Conservation (phyloP, 371 early-diverging fungal species). For the Mucor lusitanicus region DNA sequence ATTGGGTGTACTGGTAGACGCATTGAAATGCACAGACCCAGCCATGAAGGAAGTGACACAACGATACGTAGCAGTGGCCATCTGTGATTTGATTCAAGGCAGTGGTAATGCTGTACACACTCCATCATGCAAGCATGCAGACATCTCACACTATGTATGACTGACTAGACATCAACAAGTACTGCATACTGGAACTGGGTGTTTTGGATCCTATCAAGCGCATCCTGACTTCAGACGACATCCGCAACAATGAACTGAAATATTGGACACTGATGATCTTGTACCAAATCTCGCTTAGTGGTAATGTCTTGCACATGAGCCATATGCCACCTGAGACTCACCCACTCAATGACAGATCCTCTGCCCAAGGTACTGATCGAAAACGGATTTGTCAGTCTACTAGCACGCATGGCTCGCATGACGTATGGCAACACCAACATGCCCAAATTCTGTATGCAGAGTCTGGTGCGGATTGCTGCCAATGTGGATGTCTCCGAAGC, state of each 20-base stretch:
- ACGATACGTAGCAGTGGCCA: slow-evolving; percentile 69
- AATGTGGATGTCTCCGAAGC: slow-evolving; percentile 55
- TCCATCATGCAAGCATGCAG: not conserved
- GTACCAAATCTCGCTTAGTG: slow-evolving; percentile 71
- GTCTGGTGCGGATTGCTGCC: slow-evolving; percentile 75
- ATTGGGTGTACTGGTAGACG: slow-evolving; percentile 61
- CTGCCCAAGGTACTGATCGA: slow-evolving; percentile 63
- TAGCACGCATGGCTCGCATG: slow-evolving; percentile 70
- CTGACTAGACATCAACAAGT: slow-evolving; percentile 53
- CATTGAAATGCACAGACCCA: slow-evolving; percentile 52
- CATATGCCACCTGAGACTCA: not conserved
- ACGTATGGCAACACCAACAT: slow-evolving; percentile 83
- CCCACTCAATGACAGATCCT: slow-evolving; percentile 41
- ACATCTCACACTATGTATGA: not conserved
- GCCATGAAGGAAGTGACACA: slow-evolving; percentile 62
- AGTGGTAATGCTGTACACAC: slow-evolving; percentile 49
- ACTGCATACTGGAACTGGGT: slow-evolving; percentile 58
- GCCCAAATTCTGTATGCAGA: slow-evolving; percentile 83
- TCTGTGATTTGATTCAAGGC: slow-evolving; percentile 70
- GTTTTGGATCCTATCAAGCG: slow-evolving; percentile 62
- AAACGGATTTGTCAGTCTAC: slow-evolving; percentile 58
- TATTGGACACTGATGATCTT: slow-evolving; percentile 81
- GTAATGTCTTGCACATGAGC: slow-evolving; percentile 33
- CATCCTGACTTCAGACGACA: slow-evolving; percentile 56
- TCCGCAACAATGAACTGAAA: slow-evolving; percentile 74